phyloP scores from a whole-genome alignment of 352 stramenopile species.

The Lagenidium giganteum region DNA sequence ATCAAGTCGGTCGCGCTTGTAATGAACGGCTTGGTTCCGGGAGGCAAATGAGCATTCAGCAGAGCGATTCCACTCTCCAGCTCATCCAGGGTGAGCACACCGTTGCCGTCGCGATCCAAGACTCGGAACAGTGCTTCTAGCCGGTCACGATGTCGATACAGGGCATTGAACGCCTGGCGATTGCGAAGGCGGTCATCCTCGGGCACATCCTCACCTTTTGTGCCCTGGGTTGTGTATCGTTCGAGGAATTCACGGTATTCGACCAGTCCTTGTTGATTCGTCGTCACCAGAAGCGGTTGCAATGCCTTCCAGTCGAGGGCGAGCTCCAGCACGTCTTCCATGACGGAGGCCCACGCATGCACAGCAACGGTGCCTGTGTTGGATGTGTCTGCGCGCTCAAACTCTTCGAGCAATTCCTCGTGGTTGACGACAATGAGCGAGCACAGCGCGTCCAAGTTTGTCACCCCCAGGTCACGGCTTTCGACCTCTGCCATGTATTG shows the following conservation, averaged over 20 bases:
- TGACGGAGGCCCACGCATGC: slow-evolving; percentile 47
- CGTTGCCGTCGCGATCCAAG: slow-evolving; percentile 75
- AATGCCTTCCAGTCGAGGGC: slow-evolving; percentile 76
- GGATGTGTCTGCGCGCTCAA: slow-evolving; percentile 43
- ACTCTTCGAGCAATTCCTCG: slow-evolving; percentile 56
- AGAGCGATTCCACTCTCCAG: slow-evolving; percentile 75
- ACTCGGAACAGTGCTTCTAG: slow-evolving; percentile 82
- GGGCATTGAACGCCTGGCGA: slow-evolving; percentile 69
- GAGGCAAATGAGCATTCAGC: slow-evolving; percentile 72
- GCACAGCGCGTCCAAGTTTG: slow-evolving; percentile 82
- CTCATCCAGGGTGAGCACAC: slow-evolving; percentile 79
- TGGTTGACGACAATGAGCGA: slow-evolving; percentile 77
- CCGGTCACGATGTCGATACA: slow-evolving; percentile 79
- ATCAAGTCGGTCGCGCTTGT: slow-evolving; percentile 80
- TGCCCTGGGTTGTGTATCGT: slow-evolving; percentile 67
- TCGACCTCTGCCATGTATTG: slow-evolving; percentile 84
- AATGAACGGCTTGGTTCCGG: slow-evolving; percentile 59
- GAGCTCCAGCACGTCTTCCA: slow-evolving; percentile 75
- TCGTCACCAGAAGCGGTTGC: slow-evolving; percentile 63
- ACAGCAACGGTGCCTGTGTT: slow-evolving; percentile 38
- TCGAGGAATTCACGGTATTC: slow-evolving; percentile 71
- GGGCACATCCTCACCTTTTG: no score
- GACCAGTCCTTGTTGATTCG: slow-evolving; percentile 60
- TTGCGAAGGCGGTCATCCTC: slow-evolving; percentile 49
- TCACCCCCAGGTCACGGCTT: slow-evolving; percentile 72